Percentiles rank a stretch among this genome's conserved stretches.
These are phyloP conservation scores for Lachancea meyersii DNA, from an alignment of 805 yeast species.

Conservation along the genomic window DNA sequence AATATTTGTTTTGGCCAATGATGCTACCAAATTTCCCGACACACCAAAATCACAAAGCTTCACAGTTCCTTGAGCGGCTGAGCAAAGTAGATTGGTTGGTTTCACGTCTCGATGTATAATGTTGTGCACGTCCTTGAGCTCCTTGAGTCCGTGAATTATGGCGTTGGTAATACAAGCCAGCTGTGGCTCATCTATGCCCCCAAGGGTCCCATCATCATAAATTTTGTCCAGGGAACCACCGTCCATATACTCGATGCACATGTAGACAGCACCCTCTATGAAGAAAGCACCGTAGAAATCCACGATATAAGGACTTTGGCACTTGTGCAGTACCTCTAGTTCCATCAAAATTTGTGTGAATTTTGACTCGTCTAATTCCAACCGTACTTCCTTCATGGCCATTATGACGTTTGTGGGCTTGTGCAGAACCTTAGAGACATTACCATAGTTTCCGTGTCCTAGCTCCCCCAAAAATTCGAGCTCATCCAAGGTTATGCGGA, in stretches of 20 bases:
- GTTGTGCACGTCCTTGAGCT: slow-evolving; percentile 82
- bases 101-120: slow-evolving; percentile 95
- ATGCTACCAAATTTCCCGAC: slow-evolving; percentile 88
- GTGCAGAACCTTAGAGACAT: slow-evolving; percentile 87
- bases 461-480: slow-evolving; percentile 76
- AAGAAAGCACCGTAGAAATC: slow-evolving; percentile 97
- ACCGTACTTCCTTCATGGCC: slow-evolving; percentile 96
- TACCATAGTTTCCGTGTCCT: slow-evolving; percentile 95
- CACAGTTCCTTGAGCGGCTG: slow-evolving; percentile 69
- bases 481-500: slow-evolving; percentile 81
- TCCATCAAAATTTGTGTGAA: slow-evolving; percentile 95
- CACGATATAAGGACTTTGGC: slow-evolving; percentile 84
- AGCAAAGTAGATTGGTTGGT: slow-evolving; percentile 87
- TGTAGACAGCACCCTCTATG: slow-evolving; percentile 95
- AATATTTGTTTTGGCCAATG: slow-evolving; percentile 88
- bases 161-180: slow-evolving; percentile 74
- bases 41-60: slow-evolving; percentile 96
- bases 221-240: slow-evolving; percentile 90
- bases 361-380: slow-evolving; percentile 90
- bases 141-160: slow-evolving; percentile 74
- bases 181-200: slow-evolving; percentile 69
- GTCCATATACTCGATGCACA: slow-evolving; percentile 98
- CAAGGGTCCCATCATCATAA: slow-evolving; percentile 48
- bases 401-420: slow-evolving; percentile 85
- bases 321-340: slow-evolving; percentile 84